Conservation (phyloP, 192 early-diverging fungal species). For the Umbelopsis sp. region DNA sequence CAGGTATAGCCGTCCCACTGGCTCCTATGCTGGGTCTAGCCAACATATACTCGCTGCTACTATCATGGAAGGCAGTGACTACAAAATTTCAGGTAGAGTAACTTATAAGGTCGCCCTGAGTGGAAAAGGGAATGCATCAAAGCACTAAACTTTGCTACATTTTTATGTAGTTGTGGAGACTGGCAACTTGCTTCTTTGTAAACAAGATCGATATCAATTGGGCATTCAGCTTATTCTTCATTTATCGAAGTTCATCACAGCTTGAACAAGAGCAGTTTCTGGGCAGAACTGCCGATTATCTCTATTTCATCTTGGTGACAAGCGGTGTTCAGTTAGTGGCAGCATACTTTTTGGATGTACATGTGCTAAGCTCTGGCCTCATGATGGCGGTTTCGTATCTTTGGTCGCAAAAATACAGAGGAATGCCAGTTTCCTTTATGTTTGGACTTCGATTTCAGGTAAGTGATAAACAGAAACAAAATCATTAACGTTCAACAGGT, state of each 20-base stretch:
- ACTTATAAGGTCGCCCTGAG: neutral
- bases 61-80: constrained; percentile 56
- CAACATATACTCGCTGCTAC: constrained; percentile 40
- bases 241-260: constrained; percentile 70
- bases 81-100: constrained; percentile 59
- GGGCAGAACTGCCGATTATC: constrained; percentile 77
- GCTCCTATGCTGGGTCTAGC: constrained; percentile 44
- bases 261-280: constrained; percentile 71
- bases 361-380: constrained; percentile 54
- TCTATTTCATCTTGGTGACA: constrained; percentile 72
- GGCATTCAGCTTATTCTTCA: constrained; percentile 72
- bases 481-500: neutral
- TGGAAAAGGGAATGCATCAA: neutral
- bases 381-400: constrained; percentile 70
- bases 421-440: constrained; percentile 65
- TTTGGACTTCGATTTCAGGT: constrained; percentile 77
- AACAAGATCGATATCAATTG: constrained; percentile 56
- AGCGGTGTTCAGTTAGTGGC: constrained; percentile 41
- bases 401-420: constrained; percentile 70
- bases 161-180: constrained; percentile 67
- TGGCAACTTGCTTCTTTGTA: constrained; percentile 70
- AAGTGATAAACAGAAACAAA: neutral
- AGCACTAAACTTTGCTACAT: neutral
- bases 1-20: constrained; percentile 51
- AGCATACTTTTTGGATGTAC: constrained; percentile 22